Conservation (phyloP, 139 green algal genomes). For the Spirogloea muscicola region DNA sequence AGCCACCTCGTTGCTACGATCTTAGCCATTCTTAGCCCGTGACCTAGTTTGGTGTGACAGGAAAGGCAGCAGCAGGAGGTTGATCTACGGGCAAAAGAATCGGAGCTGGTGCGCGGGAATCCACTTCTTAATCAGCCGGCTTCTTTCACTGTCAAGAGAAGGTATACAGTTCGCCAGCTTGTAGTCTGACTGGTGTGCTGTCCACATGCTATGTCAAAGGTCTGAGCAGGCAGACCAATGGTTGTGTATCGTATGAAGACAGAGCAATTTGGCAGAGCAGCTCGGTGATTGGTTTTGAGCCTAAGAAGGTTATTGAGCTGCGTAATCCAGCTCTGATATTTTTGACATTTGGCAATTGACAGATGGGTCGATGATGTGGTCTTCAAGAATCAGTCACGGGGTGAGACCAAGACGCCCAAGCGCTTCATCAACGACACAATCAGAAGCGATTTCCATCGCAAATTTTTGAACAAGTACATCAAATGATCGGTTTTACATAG, state of each 20-base stretch:
- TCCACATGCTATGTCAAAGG: too few species aligned
- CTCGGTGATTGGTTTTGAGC: too few species aligned
- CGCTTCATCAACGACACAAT: conserved; percentile 99
- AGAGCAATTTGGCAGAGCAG: too few species aligned
- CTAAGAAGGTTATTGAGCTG: too few species aligned
- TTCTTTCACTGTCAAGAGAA: conserved; percentile 38
- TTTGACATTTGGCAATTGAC: too few species aligned
- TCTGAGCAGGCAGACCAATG: too few species aligned
- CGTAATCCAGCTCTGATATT: too few species aligned
- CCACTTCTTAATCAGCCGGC: conserved; percentile 68
- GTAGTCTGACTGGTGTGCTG: too few species aligned
- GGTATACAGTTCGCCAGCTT: conserved; percentile 11
- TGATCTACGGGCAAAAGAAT: conserved; percentile 58
- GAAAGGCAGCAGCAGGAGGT: conserved; percentile 36
- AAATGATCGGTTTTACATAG: conserved; percentile 62
- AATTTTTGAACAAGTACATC: conserved; percentile 92
- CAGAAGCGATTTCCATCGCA: conserved; percentile 92
- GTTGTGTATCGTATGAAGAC: too few species aligned
- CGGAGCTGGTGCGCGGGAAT: conserved; percentile 81
- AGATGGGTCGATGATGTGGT: conserved; percentile 98
- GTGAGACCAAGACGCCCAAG: conserved; percentile 82
- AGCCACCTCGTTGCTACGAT: too few species aligned
- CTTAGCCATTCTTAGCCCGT: too few species aligned
- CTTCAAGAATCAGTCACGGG: conserved; percentile 86
- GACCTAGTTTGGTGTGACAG: too few species aligned